These are phyloP conservation scores for Pyrus communis DNA, from an alignment of 306 rosid species.

Conservation along the genomic window DNA sequence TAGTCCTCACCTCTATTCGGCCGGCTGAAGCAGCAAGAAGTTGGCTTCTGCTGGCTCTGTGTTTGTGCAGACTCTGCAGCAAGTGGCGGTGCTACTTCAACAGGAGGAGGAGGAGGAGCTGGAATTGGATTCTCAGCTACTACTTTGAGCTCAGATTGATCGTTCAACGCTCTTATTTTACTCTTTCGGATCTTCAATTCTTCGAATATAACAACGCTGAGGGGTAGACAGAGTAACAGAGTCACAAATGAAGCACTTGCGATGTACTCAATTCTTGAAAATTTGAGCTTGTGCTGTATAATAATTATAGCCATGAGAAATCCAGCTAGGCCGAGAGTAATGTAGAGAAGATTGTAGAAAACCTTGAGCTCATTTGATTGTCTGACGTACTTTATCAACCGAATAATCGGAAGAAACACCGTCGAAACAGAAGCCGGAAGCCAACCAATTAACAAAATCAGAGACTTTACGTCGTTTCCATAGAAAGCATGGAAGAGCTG, in stretches of 20 bases:
- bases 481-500: conserved; percentile 53
- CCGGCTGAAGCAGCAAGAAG: conserved; percentile 32
- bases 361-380: conserved; percentile 40
- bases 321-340: conserved; percentile 59
- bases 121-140: conserved; percentile 12
- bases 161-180: neutral
- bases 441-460: conserved; percentile 54
- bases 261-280: conserved; percentile 23
- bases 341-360: conserved; percentile 44
- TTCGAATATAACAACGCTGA: conserved; percentile 35
- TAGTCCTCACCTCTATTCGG: conserved; percentile 70
- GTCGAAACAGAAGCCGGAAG: conserved; percentile 50
- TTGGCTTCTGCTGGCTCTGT: neutral
- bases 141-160: conserved; percentile 7
- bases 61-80: neutral
- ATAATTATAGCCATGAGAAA: conserved; percentile 52
- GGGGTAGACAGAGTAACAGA: conserved; percentile 37
- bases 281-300: conserved; percentile 32
- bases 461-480: conserved; percentile 33
- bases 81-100: neutral
- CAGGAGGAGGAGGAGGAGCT: neutral
- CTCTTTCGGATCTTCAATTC: conserved; percentile 31
- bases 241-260: conserved; percentile 30
- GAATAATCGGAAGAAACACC: conserved; percentile 34
- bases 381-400: conserved; percentile 18